Evolutionary conservation across 768 basidiomycete genomes (phyloP).

Genomic region (Trametes punicea): DNA sequence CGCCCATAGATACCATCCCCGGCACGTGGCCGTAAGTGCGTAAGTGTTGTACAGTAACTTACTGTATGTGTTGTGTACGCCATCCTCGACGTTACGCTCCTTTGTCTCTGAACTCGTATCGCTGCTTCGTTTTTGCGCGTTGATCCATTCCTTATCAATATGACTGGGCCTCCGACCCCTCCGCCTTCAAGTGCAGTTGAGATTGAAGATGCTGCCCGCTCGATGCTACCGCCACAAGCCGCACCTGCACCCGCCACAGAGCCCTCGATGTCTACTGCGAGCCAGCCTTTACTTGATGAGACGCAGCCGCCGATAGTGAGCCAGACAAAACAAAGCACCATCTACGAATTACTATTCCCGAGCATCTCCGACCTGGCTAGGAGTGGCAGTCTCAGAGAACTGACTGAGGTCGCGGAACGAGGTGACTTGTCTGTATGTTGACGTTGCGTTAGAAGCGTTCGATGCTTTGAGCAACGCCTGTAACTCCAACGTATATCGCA

Average conservation of each 20-base stretch:
- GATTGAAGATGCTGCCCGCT: slow-evolving; percentile 47
- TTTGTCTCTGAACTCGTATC: no score
- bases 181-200: slow-evolving; percentile 57
- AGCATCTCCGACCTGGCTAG: slow-evolving; percentile 43
- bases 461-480: background rate
- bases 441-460: background rate
- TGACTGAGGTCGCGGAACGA: slow-evolving; percentile 48
- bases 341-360: slow-evolving; percentile 44
- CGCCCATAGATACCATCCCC: background rate
- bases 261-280: background rate
- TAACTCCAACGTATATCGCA: background rate
- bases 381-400: slow-evolving; percentile 39
- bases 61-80: background rate
- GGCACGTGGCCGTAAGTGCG: background rate
- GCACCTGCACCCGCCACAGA: slow-evolving; percentile 6
- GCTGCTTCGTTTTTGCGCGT: background rate
- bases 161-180: slow-evolving; percentile 65
- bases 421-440: slow-evolving; percentile 51
- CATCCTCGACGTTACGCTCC: no score
- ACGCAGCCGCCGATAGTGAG: background rate
- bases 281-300: background rate
- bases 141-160: slow-evolving; percentile 28
- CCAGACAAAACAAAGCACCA: background rate
- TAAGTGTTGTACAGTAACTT: slow-evolving; percentile 3
- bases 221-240: slow-evolving; percentile 15